These are phyloP conservation scores for Hypoxylon rubiginosum DNA, from an alignment of 2,329 filamentous ascomycete species.

Conservation along the genomic window DNA sequence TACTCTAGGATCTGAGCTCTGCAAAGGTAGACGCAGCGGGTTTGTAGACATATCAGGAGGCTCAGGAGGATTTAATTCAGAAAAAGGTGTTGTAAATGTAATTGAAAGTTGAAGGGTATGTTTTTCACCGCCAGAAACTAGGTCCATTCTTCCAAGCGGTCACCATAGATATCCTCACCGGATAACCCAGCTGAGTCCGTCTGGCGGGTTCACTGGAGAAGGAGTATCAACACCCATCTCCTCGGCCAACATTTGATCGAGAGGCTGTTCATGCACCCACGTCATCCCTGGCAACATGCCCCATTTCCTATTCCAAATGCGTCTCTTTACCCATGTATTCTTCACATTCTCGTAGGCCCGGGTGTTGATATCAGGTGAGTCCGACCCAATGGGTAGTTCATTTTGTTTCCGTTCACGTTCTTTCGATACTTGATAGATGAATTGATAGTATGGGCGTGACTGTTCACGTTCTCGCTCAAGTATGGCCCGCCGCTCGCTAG, in stretches of 20 bases:
- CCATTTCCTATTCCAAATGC: conserved; percentile 33
- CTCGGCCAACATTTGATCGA: conserved; percentile 8
- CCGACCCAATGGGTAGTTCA: background rate
- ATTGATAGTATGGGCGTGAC: conserved; percentile 31
- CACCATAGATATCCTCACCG: background rate
- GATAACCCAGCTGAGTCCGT: background rate
- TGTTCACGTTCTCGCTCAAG: conserved; percentile 22
- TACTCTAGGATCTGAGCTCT: background rate
- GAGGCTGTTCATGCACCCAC: conserved; percentile 22
- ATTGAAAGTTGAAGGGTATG: too few relatives aligned
- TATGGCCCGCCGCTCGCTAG: background rate
- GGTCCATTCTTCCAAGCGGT: too few relatives aligned
- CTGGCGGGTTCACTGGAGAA: background rate
- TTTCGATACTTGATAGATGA: conserved; percentile 24
- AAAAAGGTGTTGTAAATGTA: too few relatives aligned
- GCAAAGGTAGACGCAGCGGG: too few relatives aligned
- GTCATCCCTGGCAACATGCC: conserved; percentile 34
- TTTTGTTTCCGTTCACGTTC: conserved; percentile 22
- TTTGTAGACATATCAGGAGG: too few relatives aligned
- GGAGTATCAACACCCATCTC: background rate
- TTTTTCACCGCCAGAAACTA: too few relatives aligned
- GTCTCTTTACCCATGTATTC: conserved; percentile 7
- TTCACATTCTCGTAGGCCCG: conserved; percentile 23
- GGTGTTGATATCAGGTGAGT: conserved; percentile 17
- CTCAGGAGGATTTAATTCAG: too few relatives aligned